Evolutionary conservation across 345 rosid species (phyloP), one percentile per base, ranked within the genome.

Genomic region (Aquilaria malaccensis): DNA sequence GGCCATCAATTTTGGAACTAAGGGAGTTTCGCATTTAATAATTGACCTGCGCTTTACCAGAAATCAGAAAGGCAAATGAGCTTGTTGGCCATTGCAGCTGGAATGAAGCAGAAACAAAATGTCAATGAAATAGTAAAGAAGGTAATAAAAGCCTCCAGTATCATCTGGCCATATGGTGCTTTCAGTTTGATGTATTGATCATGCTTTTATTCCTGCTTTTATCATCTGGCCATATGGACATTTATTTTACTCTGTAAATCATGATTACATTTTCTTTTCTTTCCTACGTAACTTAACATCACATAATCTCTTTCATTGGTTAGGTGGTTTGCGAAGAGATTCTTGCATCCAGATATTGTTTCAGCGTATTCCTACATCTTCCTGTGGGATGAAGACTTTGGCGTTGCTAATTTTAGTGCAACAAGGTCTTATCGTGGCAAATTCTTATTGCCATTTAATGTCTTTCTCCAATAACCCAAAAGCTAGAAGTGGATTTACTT

Each of bases 371-470:
- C 72, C 4, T 78, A 74, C 67, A 68, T 78, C 30, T 78, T 78
- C 68, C 69, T 78, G 4, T 78, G 81, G 79, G 79, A 78, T 71
- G 81, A 74, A 66, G 81, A 78, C 62, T 72, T 77, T 9, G 76
- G 78, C 62, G 81, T 77, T 55, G 70, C 71, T 30, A 56, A 74
- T 63, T 74, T 74, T 61, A 66, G 74, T 65, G 67, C 76, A 37
- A 1, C 3, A 37, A 37, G 43, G 43, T 37, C 43, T 4, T 37
- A 37, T 7, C 43, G 4, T 37, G 43, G 5, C 43, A 37, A 37
- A 37, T 5, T 37, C 43, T 37, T 4, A 37, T 37, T 37, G 43
- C 5, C 43, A 37, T 37, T 37, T 37, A 37, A 4, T 4, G 4
- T 37, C 43, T 37, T 37, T 37, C 22, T 22, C 22, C 22, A 37